A percentile compares a stretch with the other conserved stretches of the same genome.
phyloP scores from a whole-genome alignment of 441 rosid genomes.

The Populus hybrid region DNA sequence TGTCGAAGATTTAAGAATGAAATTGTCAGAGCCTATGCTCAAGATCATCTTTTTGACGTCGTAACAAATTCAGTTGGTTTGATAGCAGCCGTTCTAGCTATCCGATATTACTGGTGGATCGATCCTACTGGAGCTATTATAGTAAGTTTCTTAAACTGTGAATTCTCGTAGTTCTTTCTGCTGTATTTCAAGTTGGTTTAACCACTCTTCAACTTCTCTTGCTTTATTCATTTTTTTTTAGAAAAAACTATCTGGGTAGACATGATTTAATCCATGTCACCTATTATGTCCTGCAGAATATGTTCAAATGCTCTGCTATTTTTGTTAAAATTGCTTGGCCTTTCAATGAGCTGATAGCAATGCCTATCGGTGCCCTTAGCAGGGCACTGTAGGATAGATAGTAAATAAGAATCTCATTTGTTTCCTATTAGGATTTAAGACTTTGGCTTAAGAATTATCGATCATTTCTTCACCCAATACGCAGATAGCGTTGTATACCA shows the following conservation, averaged over 20 bases:
- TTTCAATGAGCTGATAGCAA: background rate
- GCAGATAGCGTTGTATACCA: conserved; percentile 53
- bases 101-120: conserved; percentile 47
- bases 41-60: conserved; percentile 58
- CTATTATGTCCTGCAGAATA: background rate
- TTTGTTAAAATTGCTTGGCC: background rate
- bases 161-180: background rate
- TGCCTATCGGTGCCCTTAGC: background rate
- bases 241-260: background rate
- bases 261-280: background rate
- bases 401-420: background rate
- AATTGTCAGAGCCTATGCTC: conserved; percentile 47
- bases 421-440: background rate
- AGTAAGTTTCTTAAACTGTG: conserved; percentile 22
- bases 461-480: background rate
- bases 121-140: conserved; percentile 50
- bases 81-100: conserved; percentile 40
- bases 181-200: background rate
- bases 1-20: conserved; percentile 47
- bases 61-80: conserved; percentile 51
- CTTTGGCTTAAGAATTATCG: background rate
- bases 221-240: background rate
- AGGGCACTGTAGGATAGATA: background rate
- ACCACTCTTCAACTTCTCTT: background rate
- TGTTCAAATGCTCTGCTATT: background rate